These are phyloP conservation scores for Vigna hirtella DNA, from an alignment of 306 rosid genomes.

Conservation along the genomic window DNA sequence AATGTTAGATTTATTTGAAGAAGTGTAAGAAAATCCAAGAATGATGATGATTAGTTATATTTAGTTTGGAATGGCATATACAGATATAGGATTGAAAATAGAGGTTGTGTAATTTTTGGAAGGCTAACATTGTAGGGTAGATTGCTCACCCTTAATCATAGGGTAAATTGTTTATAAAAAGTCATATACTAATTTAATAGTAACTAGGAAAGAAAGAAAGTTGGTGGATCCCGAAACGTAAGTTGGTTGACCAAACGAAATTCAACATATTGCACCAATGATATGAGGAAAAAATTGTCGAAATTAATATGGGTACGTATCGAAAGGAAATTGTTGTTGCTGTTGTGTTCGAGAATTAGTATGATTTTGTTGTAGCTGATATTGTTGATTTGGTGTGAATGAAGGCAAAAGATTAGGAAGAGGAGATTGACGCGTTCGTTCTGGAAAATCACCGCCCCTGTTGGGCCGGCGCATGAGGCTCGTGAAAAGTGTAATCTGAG, in stretches of 20 bases:
- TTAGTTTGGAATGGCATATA: too few relatives aligned
- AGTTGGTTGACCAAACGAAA: not conserved
- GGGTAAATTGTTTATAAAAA: not conserved
- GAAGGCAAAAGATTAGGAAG: not conserved
- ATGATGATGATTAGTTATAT: too few relatives aligned
- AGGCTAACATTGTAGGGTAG: not conserved
- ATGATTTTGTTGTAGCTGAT: not conserved
- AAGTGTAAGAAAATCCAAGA: not conserved
- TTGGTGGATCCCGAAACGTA: not conserved
- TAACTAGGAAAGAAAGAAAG: not conserved
- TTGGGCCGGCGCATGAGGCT: constrained; percentile 55
- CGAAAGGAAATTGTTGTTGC: not conserved
- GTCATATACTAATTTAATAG: not conserved
- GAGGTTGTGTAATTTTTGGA: not conserved
- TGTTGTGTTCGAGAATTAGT: not conserved
- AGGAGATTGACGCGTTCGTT: constrained; percentile 63
- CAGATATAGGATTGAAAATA: too few relatives aligned
- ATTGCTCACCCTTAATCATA: not conserved
- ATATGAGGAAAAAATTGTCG: not conserved
- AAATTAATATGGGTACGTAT: not conserved
- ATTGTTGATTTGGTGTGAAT: not conserved
- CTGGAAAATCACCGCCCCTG: constrained; percentile 45
- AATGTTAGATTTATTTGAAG: not conserved
- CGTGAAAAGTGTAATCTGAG: constrained; percentile 49
- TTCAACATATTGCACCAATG: not conserved